These are phyloP conservation scores for Balansia obtecta DNA, from an alignment of 2,329 filamentous ascomycete species.

Conservation along the genomic window DNA sequence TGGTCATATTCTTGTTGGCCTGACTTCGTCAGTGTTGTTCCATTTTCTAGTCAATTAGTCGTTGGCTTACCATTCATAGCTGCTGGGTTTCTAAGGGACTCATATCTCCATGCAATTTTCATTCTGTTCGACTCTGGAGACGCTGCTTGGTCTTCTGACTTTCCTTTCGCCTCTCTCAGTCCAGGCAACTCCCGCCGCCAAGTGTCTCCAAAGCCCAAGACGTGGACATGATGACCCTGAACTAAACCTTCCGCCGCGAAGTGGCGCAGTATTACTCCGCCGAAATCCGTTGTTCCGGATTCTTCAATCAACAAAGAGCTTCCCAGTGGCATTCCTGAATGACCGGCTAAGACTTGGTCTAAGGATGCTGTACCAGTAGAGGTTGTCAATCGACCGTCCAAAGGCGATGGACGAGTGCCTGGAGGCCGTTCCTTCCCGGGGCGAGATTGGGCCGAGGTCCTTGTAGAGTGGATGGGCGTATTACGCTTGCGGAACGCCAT, in stretches of 20 bases:
- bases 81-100: slow-evolving; percentile 54
- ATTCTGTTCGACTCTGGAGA: slow-evolving; percentile 55
- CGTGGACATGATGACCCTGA: slow-evolving; percentile 80
- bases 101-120: slow-evolving; percentile 99
- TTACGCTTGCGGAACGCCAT: slow-evolving; percentile 50
- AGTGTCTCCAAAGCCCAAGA: slow-evolving; percentile 64
- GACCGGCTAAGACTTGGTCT: slow-evolving; percentile 74
- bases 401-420: slow-evolving; percentile 67
- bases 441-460: slow-evolving; percentile 11
- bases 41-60: neutral
- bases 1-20: slow-evolving; percentile 4
- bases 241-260: slow-evolving; percentile 89
- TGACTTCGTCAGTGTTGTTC: neutral
- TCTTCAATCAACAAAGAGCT: slow-evolving; percentile 75
- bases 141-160: slow-evolving; percentile 28
- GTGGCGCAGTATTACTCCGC: slow-evolving; percentile 70
- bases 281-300: slow-evolving; percentile 87
- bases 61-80: neutral
- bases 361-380: slow-evolving; percentile 84
- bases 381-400: slow-evolving; percentile 77
- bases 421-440: slow-evolving; percentile 26
- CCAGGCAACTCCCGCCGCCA: slow-evolving; percentile 83
- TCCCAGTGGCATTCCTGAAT: slow-evolving; percentile 73
- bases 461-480: slow-evolving; percentile 31
- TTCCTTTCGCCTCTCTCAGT: slow-evolving; percentile 31